These are phyloP conservation scores for Verruconis gallopava DNA, from an alignment of 2,329 filamentous ascomycete genomes.

Conservation along the genomic window DNA sequence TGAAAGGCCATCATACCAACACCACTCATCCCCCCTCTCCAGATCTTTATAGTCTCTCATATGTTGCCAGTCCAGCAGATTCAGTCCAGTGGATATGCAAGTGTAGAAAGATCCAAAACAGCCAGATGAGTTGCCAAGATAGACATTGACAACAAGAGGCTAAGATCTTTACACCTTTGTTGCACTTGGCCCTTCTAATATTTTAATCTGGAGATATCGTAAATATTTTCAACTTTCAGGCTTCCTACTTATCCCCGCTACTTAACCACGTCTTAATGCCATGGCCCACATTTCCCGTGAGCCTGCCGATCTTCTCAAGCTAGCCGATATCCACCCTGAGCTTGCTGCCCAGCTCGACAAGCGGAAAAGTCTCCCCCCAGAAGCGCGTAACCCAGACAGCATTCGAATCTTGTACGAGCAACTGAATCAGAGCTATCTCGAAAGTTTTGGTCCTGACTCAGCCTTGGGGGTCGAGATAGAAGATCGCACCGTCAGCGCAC, in stretches of 20 bases:
- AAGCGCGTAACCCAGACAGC: neutral
- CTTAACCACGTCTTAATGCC: neutral
- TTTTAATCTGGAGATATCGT: too few species aligned
- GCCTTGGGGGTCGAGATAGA: constrained; percentile 2
- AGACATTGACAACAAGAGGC: too few species aligned
- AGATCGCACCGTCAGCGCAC: constrained; percentile 7
- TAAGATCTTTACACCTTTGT: too few species aligned
- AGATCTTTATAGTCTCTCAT: too few species aligned
- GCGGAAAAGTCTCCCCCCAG: neutral
- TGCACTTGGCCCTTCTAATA: too few species aligned
- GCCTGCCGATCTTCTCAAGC: neutral
- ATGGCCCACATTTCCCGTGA: neutral
- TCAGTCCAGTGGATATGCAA: too few species aligned
- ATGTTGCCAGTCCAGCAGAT: too few species aligned
- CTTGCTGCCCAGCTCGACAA: neutral
- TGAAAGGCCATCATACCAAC: too few species aligned
- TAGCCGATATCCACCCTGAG: neutral
- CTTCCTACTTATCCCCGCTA: constrained; percentile 14
- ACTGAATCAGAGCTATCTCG: neutral
- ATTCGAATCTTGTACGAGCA: neutral
- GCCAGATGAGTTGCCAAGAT: too few species aligned
- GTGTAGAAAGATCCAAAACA: too few species aligned
- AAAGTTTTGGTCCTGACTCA: neutral
- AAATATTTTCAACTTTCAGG: constrained; percentile 39
- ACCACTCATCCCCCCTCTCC: too few species aligned